phyloP scores from a whole-genome alignment of 352 stramenopile species.

The Pythium myriotylum region DNA sequence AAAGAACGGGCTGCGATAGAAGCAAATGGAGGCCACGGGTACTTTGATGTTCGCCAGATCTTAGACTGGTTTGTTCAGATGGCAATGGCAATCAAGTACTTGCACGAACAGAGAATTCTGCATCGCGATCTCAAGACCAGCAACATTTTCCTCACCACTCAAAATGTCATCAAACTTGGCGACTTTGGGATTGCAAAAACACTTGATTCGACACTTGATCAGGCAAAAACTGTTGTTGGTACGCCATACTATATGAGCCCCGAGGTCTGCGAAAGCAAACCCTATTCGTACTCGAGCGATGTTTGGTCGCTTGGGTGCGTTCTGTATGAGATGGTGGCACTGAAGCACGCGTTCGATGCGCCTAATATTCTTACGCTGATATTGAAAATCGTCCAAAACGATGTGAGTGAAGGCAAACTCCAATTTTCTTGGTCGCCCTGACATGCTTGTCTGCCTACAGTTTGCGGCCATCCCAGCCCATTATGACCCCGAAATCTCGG shows the following conservation, averaged over 20 bases:
- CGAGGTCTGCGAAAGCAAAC: conserved; percentile 92
- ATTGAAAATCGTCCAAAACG: conserved; percentile 84
- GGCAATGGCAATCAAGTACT: conserved; percentile 93
- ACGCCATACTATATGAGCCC: conserved; percentile 95
- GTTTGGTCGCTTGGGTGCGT: conserved; percentile 93
- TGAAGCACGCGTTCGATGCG: conserved; percentile 86
- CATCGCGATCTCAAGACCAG: conserved; percentile 95
- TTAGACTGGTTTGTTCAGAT: conserved; percentile 94
- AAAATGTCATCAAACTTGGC: conserved; percentile 90
- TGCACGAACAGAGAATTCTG: conserved; percentile 91
- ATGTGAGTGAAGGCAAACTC: conserved; percentile 36
- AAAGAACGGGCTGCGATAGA: conserved; percentile 45
- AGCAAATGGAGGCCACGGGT: conserved; percentile 38
- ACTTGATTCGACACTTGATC: conserved; percentile 78
- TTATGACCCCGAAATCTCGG: conserved; percentile 60
- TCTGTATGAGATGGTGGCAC: conserved; percentile 87
- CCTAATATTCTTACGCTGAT: conserved; percentile 85
- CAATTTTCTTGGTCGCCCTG: no score
- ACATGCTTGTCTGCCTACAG: no score
- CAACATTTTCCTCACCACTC: conserved; percentile 90
- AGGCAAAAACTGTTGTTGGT: conserved; percentile 90
- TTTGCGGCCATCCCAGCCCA: conserved; percentile 56
- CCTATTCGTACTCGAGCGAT: conserved; percentile 92
- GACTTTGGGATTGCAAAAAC: conserved; percentile 94
- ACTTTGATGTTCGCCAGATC: conserved; percentile 66